Base-by-base conservation (phyloP, 768 basidiomycete genomes). In the Neoboletus subvelutipes region DNA sequence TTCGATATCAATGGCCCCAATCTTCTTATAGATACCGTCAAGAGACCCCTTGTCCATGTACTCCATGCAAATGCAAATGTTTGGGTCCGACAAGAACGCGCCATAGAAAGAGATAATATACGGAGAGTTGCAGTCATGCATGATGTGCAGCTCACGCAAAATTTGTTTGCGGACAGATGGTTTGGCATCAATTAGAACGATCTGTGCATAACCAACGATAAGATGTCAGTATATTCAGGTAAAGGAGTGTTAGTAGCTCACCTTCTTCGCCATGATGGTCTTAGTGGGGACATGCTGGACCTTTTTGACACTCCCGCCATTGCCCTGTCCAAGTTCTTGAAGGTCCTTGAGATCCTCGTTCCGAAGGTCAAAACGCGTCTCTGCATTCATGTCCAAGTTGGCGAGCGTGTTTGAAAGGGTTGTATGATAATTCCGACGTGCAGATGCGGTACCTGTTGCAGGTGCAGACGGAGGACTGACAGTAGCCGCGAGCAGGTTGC, bases 21-120 rank as follows among this genome's bases (percentile, higher is more conserved):
- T 92, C 71, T 88, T 87, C 78, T 97, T 96, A 78, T 98, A 98
- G 62, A 99, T 94, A 33, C 88, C 86, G 71, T 99, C 97, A 10
- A 97, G 79, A 10, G 88, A 94, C 59, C 93, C 91, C 72, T 92
- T 94, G 80, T 96, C 90, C 91, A 90, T 90, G 73, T 75, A 91
- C 71, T 99, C 97, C 88, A 99, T 98, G 76, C 94, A 98, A 51
- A 98, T 96, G 73, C 97, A 97, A 69, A 99, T 96, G 67, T 98
- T 98, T 13, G 96, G 96, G 73, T 99, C 97, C 3, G 90, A 86
- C 33, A 98, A 79, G 76, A 94, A 99, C 51, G 97, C 97, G 59
- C 97, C 97, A 70, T 89, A 95, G 78, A 98, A 99, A 0, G 92
- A 94, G 65, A 99, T 90, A 71, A 99, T 99, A 73, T 94, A 92